These are phyloP conservation scores for Xylariaceae sp. DNA, from an alignment of 2,329 filamentous ascomycete genomes.

Conservation along the genomic window DNA sequence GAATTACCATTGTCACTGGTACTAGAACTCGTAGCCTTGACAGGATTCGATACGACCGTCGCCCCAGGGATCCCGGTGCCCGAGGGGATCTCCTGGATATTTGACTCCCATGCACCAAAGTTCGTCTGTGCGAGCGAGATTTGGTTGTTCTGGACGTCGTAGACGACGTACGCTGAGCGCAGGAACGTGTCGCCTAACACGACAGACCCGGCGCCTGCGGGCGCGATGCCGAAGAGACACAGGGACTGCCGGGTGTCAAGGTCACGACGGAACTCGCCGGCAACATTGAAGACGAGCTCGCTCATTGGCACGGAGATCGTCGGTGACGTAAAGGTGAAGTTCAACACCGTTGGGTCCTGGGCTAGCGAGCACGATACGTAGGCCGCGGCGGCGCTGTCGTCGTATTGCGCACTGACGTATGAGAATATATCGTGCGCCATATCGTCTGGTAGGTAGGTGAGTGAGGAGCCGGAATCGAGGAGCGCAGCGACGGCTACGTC, in stretches of 20 bases:
- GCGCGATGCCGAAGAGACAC: conserved; percentile 64
- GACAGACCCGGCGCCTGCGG: conserved; percentile 49
- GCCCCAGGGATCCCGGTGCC: conserved; percentile 49
- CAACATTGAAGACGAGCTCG: conserved; percentile 45
- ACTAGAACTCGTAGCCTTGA: conserved; percentile 42
- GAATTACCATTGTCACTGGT: conserved; percentile 15
- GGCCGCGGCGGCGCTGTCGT: conserved; percentile 47
- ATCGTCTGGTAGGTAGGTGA: conserved; percentile 60
- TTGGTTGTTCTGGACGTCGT: conserved; percentile 66
- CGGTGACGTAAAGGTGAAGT: conserved; percentile 51
- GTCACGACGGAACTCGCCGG: conserved; percentile 34
- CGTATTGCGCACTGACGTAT: conserved; percentile 44
- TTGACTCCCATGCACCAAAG: conserved; percentile 50
- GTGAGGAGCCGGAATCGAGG: conserved; percentile 64
- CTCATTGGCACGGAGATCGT: conserved; percentile 51
- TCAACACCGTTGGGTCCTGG: conserved; percentile 37
- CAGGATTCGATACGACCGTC: conserved; percentile 43
- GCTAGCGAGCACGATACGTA: conserved; percentile 57
- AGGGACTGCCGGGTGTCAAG: conserved; percentile 46
- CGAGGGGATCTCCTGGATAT: conserved; percentile 53
- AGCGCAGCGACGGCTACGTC: conserved; percentile 56
- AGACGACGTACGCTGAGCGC: conserved; percentile 69
- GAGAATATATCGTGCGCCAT: conserved; percentile 43
- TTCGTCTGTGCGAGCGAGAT: conserved; percentile 65
- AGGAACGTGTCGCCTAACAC: conserved; percentile 72